These are phyloP conservation scores for Macrocybe gigantea DNA, from an alignment of 768 basidiomycete species.

Conservation along the genomic window DNA sequence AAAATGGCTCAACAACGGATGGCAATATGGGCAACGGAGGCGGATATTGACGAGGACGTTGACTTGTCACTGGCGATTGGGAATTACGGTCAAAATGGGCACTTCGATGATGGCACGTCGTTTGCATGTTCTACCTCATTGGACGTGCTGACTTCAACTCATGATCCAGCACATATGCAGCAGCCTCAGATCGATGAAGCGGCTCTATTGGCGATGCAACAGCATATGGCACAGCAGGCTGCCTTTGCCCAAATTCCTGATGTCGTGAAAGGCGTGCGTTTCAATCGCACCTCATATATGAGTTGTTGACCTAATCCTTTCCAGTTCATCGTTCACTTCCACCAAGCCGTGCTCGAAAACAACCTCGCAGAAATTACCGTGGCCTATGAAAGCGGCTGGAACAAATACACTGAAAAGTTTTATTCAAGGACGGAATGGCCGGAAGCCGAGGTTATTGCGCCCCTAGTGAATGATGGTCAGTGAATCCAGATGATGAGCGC, in stretches of 20 bases:
- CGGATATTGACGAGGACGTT: slow-evolving; percentile 77
- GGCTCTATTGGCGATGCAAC: slow-evolving; percentile 67
- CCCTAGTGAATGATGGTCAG: slow-evolving; percentile 88
- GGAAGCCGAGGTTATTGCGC: slow-evolving; percentile 92
- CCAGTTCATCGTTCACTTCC: slow-evolving; percentile 93
- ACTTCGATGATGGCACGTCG: slow-evolving; percentile 59
- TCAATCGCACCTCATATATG: background rate
- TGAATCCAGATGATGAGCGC: slow-evolving; percentile 1
- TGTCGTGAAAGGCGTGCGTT: slow-evolving; percentile 77
- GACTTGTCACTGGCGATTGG: slow-evolving; percentile 66
- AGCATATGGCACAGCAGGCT: slow-evolving; percentile 78
- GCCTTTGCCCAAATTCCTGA: slow-evolving; percentile 83
- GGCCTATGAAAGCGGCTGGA: slow-evolving; percentile 97
- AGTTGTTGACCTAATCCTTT: slow-evolving; percentile 4
- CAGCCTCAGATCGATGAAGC: slow-evolving; percentile 69
- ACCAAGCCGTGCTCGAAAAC: slow-evolving; percentile 87
- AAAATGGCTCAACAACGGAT: slow-evolving; percentile 63
- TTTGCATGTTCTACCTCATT: background rate
- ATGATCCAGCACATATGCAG: slow-evolving; percentile 35
- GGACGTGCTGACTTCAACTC: slow-evolving; percentile 8
- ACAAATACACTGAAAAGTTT: slow-evolving; percentile 93
- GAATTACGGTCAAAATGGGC: slow-evolving; percentile 61
- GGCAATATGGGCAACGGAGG: slow-evolving; percentile 71
- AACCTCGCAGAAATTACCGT: slow-evolving; percentile 87
- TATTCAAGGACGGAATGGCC: slow-evolving; percentile 96